Evolutionary conservation across 805 yeast species (phyloP), one percentile per base, ranked within the genome.

Genomic region (Saccharomyces mikatae): DNA sequence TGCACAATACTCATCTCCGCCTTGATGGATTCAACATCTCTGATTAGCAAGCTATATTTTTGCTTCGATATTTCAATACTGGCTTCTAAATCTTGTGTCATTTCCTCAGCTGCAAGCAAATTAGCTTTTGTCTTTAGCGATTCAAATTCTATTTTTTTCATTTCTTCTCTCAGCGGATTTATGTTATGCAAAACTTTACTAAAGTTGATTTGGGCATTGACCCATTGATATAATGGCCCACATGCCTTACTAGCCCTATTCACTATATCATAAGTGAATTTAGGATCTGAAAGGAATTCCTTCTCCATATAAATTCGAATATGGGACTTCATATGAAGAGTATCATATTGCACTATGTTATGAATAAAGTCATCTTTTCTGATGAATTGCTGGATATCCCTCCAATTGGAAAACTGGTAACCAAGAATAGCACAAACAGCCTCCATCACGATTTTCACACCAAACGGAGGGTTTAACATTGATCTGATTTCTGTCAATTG

Each of bases 211-310:
- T 92, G 97, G 0, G 98, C 97, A 52, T 78, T 77, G 0, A 90
- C 91, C 98, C 98, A 92, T 57, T 83, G 84, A 21, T 87, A 64
- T 36, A 92, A 72, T 0, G 98, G 98, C 0, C 97, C 98, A 72
- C 97, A 89, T 0, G 97, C 97, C 64, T 87, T 89, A 68, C 96
- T 86, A 4, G 98, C 98, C 44, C 97, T 75, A 61, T 87, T 81
- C 0, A 89, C 96, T 0, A 87, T 71, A 49, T 84, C 90, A 61
- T 72, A 86, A 46, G 80, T 88, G 66, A 80, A 91, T 51, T 81
- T 85, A 0, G 83, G 79, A 52, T 82, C 73, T 0, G 84, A 73
- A 10, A 91, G 69, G 62, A 86, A 92, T 1, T 74, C 75, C 0
- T 67, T 58, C 44, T 83, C 83, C 83, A 92, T 81, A 52, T 70